Base-by-base conservation (phyloP, 441 rosid species). In the Pelargonium cotyledonis region DNA sequence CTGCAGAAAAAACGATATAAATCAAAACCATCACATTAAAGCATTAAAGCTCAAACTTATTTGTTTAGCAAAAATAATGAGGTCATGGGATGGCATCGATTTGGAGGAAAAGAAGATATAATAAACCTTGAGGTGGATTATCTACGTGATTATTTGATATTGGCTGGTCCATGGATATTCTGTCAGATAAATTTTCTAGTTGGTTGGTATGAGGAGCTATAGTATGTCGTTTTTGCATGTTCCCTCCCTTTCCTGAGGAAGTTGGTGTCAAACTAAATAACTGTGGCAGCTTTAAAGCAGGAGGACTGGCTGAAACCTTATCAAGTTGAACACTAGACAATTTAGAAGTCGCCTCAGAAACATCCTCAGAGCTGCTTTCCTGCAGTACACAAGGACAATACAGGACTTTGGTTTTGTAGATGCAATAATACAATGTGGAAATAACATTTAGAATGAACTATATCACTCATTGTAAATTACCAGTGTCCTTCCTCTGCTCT, bases 221-320 rank as follows among this genome's bases (percentile, higher is more conserved):
- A 60, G 83, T 69, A 31, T 85, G 91, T 68, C 89, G 85, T 82
- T 84, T 95, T 78, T 90, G 99, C 72, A 82, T 65, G 79, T 81
- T 88, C 77, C 89, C 90, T 58, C 85, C 84, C 81, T 89, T 95
- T 69, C 90, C 94, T 64, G 96, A 89, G 62, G 97, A 89, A 80
- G 82, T 95, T 75, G 98, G 97, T 61, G 93, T 89, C 83, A 87
- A 86, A 81, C 88, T 83, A 86, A 95, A 95, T 72, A 92, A 79
- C 69, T 95, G 97, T 12, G 99, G 99, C 53, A 95, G 89, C 83
- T 90, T 95, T 79, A 95, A 71, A 38, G 99, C 80, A 64, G 91
- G 86, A 65, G 94, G 76, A 71, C 86, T 84, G 65, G 89, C 86
- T 66, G 94, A 88, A 68, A 79, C 85, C 79, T 89, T 92, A 69